Percentiles rank a stretch among this genome's conserved stretches.
Conservation (phyloP, 83 land plant species). For the Picea abies region DNA sequence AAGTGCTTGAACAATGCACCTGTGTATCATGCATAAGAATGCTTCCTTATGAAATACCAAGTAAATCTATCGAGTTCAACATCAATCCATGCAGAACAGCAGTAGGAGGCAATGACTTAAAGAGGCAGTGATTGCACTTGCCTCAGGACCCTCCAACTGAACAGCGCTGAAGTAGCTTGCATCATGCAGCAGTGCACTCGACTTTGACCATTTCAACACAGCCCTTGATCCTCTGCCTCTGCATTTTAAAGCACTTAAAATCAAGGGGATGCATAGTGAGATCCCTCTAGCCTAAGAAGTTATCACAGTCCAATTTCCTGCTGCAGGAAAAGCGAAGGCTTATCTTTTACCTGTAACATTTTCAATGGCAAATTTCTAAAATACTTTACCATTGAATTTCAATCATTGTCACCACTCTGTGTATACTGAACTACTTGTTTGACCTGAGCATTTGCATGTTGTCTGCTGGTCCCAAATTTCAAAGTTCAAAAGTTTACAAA, state of each 20-base stretch:
- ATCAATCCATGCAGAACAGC: background rate
- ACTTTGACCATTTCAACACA: constrained; percentile 61
- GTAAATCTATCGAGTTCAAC: background rate
- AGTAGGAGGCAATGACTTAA: background rate
- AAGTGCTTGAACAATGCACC: background rate
- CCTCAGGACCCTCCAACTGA: constrained; percentile 84
- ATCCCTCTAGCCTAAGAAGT: background rate
- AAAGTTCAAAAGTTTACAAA: background rate
- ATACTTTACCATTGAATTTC: background rate
- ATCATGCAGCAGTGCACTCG: constrained; percentile 80
- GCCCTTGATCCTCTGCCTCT: constrained; percentile 93
- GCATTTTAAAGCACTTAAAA: constrained; percentile 12
- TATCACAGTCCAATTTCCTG: background rate
- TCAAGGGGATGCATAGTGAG: background rate
- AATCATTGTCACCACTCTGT: background rate
- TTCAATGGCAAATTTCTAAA: background rate
- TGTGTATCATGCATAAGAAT: background rate
- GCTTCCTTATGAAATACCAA: background rate
- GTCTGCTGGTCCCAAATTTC: background rate
- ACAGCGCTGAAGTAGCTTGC: constrained; percentile 68
- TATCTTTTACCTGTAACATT: background rate
- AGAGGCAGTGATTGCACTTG: constrained; percentile 8
- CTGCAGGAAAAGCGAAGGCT: background rate
- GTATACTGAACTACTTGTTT: background rate
- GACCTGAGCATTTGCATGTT: no score